A percentile compares a stretch with the other conserved stretches of the same genome.
Evolutionary conservation across 108 stramenopile species (phyloP).

Genomic region (Ochromonas danica): DNA sequence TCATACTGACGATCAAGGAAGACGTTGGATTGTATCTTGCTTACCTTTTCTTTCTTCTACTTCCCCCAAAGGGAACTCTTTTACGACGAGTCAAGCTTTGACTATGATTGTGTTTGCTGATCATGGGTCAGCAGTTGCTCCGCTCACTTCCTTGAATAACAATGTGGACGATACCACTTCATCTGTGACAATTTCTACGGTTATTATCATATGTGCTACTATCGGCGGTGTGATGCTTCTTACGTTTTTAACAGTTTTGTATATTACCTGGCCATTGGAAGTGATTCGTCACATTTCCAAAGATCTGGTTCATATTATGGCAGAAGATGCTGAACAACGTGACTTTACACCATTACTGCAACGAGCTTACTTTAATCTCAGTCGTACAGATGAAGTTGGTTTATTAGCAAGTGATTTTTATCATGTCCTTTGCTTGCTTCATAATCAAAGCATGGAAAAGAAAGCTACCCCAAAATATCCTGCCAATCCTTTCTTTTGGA

Average conservation of each 20-base stretch:
- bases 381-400: neutral
- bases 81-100: neutral
- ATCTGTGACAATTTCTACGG: neutral
- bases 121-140: neutral
- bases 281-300: neutral
- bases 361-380: neutral
- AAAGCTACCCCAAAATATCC: neutral
- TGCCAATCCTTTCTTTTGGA: constrained; percentile 2
- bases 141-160: neutral
- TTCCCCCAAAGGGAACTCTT: neutral
- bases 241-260: neutral
- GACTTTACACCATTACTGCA: neutral
- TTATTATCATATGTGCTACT: neutral
- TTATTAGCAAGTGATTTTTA: neutral
- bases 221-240: neutral
- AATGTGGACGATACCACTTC: neutral
- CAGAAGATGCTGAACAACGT: neutral
- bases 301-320: neutral
- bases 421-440: neutral
- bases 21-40: neutral
- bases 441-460: neutral
- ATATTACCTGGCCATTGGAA: constrained; percentile 3
- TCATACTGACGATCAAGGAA: neutral
- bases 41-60: neutral
- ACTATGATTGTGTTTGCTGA: neutral